phyloP scores from a whole-genome alignment of 2,329 filamentous ascomycete species.

The Chaetomium sp. region DNA sequence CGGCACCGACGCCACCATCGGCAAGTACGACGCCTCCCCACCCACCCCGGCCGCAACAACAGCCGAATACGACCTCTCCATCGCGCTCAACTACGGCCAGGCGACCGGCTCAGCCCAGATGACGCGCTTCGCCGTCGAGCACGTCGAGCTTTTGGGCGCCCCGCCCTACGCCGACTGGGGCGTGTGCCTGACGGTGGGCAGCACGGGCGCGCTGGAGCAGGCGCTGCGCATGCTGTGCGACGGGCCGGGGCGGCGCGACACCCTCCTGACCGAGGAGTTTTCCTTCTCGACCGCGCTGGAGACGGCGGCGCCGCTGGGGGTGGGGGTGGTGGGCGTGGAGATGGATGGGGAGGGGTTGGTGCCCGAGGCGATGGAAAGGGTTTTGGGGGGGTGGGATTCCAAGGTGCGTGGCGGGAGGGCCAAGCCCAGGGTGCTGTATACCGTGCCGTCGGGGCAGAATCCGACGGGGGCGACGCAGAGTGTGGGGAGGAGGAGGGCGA shows the following conservation, averaged over 20 bases:
- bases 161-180: slow-evolving; percentile 92
- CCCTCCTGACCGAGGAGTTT: slow-evolving; percentile 85
- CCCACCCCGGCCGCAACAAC: neutral
- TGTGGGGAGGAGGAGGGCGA: slow-evolving; percentile 63
- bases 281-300: slow-evolving; percentile 77
- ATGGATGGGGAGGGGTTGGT: slow-evolving; percentile 59
- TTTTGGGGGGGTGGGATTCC: slow-evolving; percentile 55
- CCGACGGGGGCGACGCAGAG: slow-evolving; percentile 85
- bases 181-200: slow-evolving; percentile 80
- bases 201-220: slow-evolving; percentile 83
- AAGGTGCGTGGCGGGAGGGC: slow-evolving; percentile 44
- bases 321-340: slow-evolving; percentile 53
- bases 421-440: slow-evolving; percentile 61
- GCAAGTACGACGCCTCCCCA: slow-evolving; percentile 74
- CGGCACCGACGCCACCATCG: slow-evolving; percentile 65
- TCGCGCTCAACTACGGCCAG: slow-evolving; percentile 92
- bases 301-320: slow-evolving; percentile 57
- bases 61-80: slow-evolving; percentile 71
- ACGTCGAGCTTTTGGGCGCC: slow-evolving; percentile 79
- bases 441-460: slow-evolving; percentile 79
- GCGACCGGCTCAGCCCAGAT: slow-evolving; percentile 83
- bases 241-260: slow-evolving; percentile 65
- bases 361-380: slow-evolving; percentile 54
- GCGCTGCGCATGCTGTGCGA: slow-evolving; percentile 78
- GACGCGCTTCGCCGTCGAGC: slow-evolving; percentile 88